Evolutionary conservation across 257 asterid genomes (phyloP).

Genomic region (Jacaranda mimosifolia): DNA sequence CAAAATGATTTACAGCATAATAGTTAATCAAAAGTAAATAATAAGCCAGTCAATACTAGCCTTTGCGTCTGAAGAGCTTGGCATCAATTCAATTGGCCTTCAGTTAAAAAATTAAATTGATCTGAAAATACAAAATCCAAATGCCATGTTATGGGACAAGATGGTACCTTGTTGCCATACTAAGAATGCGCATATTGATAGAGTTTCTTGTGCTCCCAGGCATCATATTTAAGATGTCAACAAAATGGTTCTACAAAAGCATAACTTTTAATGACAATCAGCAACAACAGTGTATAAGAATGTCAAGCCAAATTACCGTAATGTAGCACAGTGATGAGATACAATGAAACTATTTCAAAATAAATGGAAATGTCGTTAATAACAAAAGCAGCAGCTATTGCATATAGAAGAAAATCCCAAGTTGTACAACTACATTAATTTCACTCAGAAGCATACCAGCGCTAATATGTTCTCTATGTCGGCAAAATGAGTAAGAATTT

Average conservation of each 20-base stretch:
- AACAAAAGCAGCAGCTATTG: slow-evolving; percentile 28
- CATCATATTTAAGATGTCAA: slow-evolving; percentile 77
- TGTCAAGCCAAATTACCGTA: slow-evolving; percentile 28
- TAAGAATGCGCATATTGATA: slow-evolving; percentile 67
- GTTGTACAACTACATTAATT: slow-evolving; percentile 19
- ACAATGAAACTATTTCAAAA: slow-evolving; percentile 17
- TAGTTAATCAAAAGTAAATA: slow-evolving; percentile 5
- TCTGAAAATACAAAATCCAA: slow-evolving; percentile 8
- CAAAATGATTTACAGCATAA: slow-evolving; percentile 8
- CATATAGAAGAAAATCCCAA: slow-evolving; percentile 24
- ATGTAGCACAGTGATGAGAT: slow-evolving; percentile 8
- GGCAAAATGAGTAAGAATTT: slow-evolving; percentile 64
- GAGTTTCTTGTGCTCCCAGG: slow-evolving; percentile 79
- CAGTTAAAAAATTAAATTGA: slow-evolving; percentile 27
- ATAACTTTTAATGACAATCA: slow-evolving; percentile 29
- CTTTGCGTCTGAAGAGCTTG: slow-evolving; percentile 9
- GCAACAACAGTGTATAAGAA: slow-evolving; percentile 28
- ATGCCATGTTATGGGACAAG: slow-evolving; percentile 15
- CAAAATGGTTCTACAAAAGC: slow-evolving; percentile 79
- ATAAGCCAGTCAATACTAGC: slow-evolving; percentile 21
- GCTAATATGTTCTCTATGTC: slow-evolving; percentile 59
- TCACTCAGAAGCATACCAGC: slow-evolving; percentile 61
- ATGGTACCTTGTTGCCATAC: slow-evolving; percentile 68
- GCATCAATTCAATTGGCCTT: slow-evolving; percentile 29
- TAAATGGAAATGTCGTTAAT: slow-evolving; percentile 1